A percentile compares a stretch with the other conserved stretches of the same genome.
phyloP scores from a whole-genome alignment of 306 rosid species.

The Lablab purpureus region DNA sequence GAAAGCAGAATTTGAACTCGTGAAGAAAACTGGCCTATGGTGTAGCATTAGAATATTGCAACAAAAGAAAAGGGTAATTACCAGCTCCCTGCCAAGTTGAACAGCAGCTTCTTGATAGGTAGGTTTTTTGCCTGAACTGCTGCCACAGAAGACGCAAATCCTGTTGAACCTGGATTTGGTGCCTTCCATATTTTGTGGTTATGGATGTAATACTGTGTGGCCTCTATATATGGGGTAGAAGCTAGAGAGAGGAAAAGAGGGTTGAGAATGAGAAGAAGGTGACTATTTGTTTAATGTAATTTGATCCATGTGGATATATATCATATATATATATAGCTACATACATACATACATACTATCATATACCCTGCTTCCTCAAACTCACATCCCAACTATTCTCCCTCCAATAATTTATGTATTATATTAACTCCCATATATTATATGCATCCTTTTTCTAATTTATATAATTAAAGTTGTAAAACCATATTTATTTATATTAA shows the following conservation, averaged over 20 bases:
- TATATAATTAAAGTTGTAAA: neutral
- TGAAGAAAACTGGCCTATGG: neutral
- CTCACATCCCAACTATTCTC: slow-evolving; percentile 4
- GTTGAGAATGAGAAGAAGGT: slow-evolving; percentile 35
- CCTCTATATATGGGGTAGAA: neutral
- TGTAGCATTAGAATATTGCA: neutral
- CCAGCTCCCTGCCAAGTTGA: slow-evolving; percentile 89
- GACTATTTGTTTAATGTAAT: slow-evolving; percentile 27
- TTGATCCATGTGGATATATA: neutral
- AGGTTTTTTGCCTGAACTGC: slow-evolving; percentile 95
- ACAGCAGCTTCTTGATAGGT: slow-evolving; percentile 94
- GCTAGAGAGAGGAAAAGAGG: slow-evolving; percentile 25
- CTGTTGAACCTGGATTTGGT: slow-evolving; percentile 81
- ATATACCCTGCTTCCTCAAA: neutral
- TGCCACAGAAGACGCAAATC: slow-evolving; percentile 96
- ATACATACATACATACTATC: neutral
- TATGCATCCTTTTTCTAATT: neutral
- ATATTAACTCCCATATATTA: neutral
- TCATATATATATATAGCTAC: neutral
- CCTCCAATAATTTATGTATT: neutral
- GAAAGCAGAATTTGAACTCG: neutral
- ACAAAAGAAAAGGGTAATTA: slow-evolving; percentile 30
- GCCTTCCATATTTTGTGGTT: slow-evolving; percentile 66
- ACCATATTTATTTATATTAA: neutral
- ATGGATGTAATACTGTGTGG: neutral